These are phyloP conservation scores for Dillenia turbinata DNA, from an alignment of 164 flowering plant species.

Conservation along the genomic window DNA sequence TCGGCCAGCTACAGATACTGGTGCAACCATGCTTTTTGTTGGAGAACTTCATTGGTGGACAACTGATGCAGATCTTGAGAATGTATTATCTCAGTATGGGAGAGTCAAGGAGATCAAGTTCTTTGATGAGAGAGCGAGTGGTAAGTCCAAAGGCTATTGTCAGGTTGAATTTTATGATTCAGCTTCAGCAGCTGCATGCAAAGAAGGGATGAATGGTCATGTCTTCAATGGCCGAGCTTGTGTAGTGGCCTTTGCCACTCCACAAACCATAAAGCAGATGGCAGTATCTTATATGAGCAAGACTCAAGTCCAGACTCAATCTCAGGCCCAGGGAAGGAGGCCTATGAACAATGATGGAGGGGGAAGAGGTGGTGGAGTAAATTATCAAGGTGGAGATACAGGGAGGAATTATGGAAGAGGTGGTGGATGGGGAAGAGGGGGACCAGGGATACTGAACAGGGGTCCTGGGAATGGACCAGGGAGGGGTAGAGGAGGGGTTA, in stretches of 20 bases:
- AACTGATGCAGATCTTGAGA: conserved; percentile 72
- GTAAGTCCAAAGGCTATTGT: conserved; percentile 77
- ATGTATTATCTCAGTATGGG: conserved; percentile 52
- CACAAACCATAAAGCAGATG: conserved; percentile 63
- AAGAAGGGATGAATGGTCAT: conserved; percentile 66
- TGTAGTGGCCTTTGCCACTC: conserved; percentile 70
- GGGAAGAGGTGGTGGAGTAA: conserved; percentile 51
- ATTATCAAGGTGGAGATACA: conserved; percentile 42
- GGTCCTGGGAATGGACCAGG: conserved; percentile 40
- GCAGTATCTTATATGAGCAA: conserved; percentile 49
- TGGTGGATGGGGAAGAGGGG: conserved; percentile 55
- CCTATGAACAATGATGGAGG: conserved; percentile 37
- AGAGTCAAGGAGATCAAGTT: conserved; percentile 65
- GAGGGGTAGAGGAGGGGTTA: conserved; percentile 56
- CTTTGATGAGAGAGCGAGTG: conserved; percentile 75
- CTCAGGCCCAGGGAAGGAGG: conserved; percentile 52
- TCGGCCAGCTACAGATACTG: conserved; percentile 41
- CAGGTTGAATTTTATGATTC: conserved; percentile 72
- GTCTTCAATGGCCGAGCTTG: conserved; percentile 68
- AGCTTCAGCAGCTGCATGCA: conserved; percentile 55
- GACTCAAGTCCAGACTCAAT: conserved; percentile 42
- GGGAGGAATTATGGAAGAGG: conserved; percentile 51
- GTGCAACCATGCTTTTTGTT: conserved; percentile 59
- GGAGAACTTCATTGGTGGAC: conserved; percentile 87
- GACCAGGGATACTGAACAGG: conserved; percentile 37